phyloP scores from a whole-genome alignment of 2,329 filamentous ascomycete genomes.

The Penicillium italicum region DNA sequence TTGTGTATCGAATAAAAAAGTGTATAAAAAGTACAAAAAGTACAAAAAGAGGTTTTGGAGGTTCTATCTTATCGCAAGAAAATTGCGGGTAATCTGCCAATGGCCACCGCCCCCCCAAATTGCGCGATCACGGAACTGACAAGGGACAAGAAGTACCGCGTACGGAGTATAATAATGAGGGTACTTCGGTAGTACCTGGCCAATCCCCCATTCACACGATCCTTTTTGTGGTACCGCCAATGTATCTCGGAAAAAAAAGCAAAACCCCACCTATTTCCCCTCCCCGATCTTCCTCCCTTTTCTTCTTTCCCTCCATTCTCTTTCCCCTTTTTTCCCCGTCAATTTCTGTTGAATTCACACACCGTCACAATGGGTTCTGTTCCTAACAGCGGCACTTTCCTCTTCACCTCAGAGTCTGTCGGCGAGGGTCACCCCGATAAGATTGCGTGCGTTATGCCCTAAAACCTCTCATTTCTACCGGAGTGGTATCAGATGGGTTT shows the following conservation, averaged over 20 bases:
- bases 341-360: constrained; percentile 17
- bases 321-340: constrained; percentile 19
- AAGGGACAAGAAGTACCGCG: constrained; percentile 14
- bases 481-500: neutral
- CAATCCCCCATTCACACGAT: constrained; percentile 5
- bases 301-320: constrained; percentile 17
- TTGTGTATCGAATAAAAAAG: neutral
- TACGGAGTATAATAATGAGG: constrained; percentile 7
- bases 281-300: constrained; percentile 26
- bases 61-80: constrained; percentile 22
- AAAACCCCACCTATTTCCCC: constrained; percentile 26
- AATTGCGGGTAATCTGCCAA: constrained; percentile 23
- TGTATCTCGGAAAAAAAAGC: constrained; percentile 14
- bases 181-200: constrained; percentile 9
- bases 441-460: constrained; percentile 62
- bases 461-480: neutral
- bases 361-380: constrained; percentile 59
- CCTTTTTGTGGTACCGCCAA: constrained; percentile 7
- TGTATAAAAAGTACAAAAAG: neutral
- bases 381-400: constrained; percentile 63
- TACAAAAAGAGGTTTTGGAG: neutral
- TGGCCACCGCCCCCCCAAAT: constrained; percentile 27
- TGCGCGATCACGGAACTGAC: constrained; percentile 29
- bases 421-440: constrained; percentile 92
- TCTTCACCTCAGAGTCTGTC: constrained; percentile 88